Evolutionary conservation across 768 basidiomycete species (phyloP).

Genomic region (Phylloporus sp.): DNA sequence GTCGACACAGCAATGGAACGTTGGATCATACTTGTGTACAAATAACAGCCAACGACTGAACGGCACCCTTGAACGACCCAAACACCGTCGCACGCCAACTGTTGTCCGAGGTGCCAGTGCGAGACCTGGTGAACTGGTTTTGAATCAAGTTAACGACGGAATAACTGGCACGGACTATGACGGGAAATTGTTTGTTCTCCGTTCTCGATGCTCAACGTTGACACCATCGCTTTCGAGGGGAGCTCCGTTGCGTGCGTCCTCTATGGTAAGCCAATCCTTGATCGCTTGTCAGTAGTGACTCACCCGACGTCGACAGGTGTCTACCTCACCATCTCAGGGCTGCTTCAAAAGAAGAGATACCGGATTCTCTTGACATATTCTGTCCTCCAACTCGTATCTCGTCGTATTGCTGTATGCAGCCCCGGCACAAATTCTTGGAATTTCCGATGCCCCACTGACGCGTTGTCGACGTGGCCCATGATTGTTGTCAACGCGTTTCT

Average conservation of each 20-base stretch:
- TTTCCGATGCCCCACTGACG: slow-evolving; percentile 11
- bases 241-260: slow-evolving; percentile 17
- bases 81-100: too few relatives aligned
- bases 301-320: slow-evolving; percentile 2
- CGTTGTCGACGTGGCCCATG: slow-evolving; percentile 15
- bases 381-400: slow-evolving; percentile 16
- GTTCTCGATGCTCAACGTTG: slow-evolving; percentile 8
- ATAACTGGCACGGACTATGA: too few relatives aligned
- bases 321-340: slow-evolving; percentile 11
- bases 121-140: too few relatives aligned
- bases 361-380: slow-evolving; percentile 11
- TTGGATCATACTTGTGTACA: too few relatives aligned
- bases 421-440: slow-evolving; percentile 7
- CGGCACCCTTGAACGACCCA: too few relatives aligned
- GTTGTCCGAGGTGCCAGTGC: too few relatives aligned
- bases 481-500: slow-evolving; percentile 17
- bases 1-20: too few relatives aligned
- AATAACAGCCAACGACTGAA: too few relatives aligned
- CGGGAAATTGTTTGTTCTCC: too few relatives aligned
- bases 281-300: not conserved
- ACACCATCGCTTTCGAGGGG: slow-evolving; percentile 23
- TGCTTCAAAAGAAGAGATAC: slow-evolving; percentile 17
- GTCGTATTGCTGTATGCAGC: slow-evolving; percentile 17
- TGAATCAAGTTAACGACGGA: too few relatives aligned
- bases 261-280: slow-evolving; percentile 6